Evolutionary conservation across 139 green algal genomes (phyloP).

Genomic region (Chlorella sp.): DNA sequence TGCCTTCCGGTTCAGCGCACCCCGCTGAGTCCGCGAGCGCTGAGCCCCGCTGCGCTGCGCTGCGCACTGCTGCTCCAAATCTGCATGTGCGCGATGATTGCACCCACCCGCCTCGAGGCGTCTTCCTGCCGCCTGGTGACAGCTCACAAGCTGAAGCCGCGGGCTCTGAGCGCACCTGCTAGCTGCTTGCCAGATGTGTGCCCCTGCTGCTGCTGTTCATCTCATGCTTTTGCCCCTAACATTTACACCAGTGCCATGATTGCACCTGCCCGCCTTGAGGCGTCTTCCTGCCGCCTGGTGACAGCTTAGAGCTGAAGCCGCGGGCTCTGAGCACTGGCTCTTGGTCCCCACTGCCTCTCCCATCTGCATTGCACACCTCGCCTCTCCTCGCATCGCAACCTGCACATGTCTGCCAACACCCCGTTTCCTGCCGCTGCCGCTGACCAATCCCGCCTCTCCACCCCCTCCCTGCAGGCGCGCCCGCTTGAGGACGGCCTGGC

Average conservation of each 20-base stretch:
- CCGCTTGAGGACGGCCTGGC: conserved; percentile 97
- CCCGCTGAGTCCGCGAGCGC: conserved; percentile 27
- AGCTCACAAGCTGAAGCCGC: conserved; percentile 5
- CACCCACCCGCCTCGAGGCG: conserved; percentile 12
- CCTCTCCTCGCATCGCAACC: no score
- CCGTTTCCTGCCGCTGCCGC: no score
- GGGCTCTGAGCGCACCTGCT: conserved; percentile 14
- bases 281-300: conserved; percentile 2
- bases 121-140: conserved; percentile 9
- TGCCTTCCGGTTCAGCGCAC: not conserved
- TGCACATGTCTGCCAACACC: no score
- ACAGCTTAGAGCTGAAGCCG: not conserved
- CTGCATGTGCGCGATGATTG: not conserved
- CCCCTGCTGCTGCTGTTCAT: not conserved
- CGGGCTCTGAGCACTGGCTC: conserved; percentile 15
- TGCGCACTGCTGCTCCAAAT: no score
- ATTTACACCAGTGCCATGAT: not conserved
- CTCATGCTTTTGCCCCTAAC: not conserved
- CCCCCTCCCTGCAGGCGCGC: conserved; percentile 62
- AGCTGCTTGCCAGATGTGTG: not conserved
- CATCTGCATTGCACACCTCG: not conserved
- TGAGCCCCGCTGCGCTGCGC: conserved; percentile 10
- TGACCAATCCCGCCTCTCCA: not conserved
- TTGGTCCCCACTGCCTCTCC: not conserved
- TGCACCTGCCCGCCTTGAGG: not conserved